Evolutionary conservation across 441 rosid species (phyloP).

Genomic region (Pelargonium cotyledonis): DNA sequence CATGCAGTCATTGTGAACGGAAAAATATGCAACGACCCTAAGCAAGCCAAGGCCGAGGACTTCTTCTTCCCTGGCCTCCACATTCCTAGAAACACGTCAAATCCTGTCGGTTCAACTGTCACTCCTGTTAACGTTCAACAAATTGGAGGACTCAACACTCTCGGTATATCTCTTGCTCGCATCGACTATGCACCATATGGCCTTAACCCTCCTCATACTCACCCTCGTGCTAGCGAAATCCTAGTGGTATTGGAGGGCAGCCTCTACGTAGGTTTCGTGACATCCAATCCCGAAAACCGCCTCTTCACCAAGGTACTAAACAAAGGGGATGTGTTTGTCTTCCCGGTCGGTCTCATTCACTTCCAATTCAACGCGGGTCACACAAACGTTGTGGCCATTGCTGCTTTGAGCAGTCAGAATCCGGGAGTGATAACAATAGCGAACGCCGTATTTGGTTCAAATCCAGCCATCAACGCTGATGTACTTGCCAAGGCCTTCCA

Average conservation of each 20-base stretch:
- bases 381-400: conserved; percentile 30
- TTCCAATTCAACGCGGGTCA: conserved; percentile 43
- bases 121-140: conserved; percentile 28
- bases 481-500: conserved; percentile 24
- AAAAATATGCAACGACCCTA: conserved; percentile 36
- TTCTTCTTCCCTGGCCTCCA: background rate
- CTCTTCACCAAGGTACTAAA: conserved; percentile 39
- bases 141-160: conserved; percentile 42
- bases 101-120: conserved; percentile 10
- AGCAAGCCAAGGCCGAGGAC: background rate
- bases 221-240: background rate
- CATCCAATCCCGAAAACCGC: conserved; percentile 38
- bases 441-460: conserved; percentile 32
- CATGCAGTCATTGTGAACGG: conserved; percentile 42
- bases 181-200: conserved; percentile 11
- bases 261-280: conserved; percentile 43
- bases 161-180: conserved; percentile 42
- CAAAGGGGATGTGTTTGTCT: conserved; percentile 46
- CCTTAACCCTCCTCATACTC: conserved; percentile 39
- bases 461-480: conserved; percentile 28
- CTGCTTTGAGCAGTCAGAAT: conserved; percentile 38
- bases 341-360: conserved; percentile 49
- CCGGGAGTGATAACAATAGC: conserved; percentile 35
- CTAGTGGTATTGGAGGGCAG: conserved; percentile 28
- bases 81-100: background rate